Base-by-base conservation (phyloP, 805 yeast species). In the Komagataella mondaviorum region DNA sequence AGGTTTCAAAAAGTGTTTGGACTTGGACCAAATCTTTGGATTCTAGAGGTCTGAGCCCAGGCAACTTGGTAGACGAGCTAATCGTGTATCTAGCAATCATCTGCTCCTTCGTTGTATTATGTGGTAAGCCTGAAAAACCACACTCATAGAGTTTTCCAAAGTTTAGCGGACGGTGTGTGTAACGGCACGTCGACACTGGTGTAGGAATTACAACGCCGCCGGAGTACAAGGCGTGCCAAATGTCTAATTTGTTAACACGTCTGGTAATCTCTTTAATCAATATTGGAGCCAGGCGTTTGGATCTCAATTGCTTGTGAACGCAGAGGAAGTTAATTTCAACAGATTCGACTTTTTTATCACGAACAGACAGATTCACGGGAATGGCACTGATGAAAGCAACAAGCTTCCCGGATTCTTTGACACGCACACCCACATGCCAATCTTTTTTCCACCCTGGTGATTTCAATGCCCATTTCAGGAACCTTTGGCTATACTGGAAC, bases 171-270 rank as follows among this genome's bases (percentile, higher is more conserved):
- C 99, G 85, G 68, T 93, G 99, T 46, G 86, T 85, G 65, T 93
- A 93, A 54, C 97, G 77, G 63, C 95, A 83, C 2, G 88, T 81
- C 10, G 95, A 72, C 4, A 91, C 78, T 0, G 99, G 99, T n/a
- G 90, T 81, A 20, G 99, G 99, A 52, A 93, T 72, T 2, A 88
- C 83, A 2, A 83, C 80, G 8, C 98, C 99, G 0, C 91, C 96
- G 7, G 99, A 91, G 67, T 88, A 88, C 54, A 93, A 75, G 0
- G 98, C 99, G 66, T 90, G 97, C 96, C 97, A 93, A 54, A 90
- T 85, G 53, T 86, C 79, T 47, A 75, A 73, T 55, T 78, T 75
- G 67, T 93, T 91, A 56, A 93, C 93, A 58, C 98, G 76, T 63
- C 99, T 77, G 3, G 98, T 93, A 57, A 93, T 85, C 67, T 93